Evolutionary conservation across 2,329 filamentous ascomycete species (phyloP), one percentile per base, ranked within the genome.

Genomic region (Trematosphaeria pertusa): DNA sequence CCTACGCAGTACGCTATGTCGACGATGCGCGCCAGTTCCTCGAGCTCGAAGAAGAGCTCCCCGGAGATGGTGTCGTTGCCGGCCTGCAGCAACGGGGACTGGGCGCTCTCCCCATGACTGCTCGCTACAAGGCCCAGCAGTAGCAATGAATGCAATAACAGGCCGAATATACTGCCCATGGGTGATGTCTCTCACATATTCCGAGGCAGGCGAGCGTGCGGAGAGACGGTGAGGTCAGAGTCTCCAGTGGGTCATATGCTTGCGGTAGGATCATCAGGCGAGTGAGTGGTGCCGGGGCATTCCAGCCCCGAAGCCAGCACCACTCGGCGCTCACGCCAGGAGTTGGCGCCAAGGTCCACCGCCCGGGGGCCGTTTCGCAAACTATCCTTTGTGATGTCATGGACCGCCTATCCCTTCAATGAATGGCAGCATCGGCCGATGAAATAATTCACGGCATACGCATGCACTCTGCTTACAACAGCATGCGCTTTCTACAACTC

Each of bases 1-100:
- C 92, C 91, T 48, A 97, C 89, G 71, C 94, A 99, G 74, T 97
- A 97, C 37, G 91, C 80, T 49, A 97, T 94, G 70, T 99, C 94
- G 53, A 97, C 93, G 19, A 97, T 82, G 43, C 92, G 87, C n/a
- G 93, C 85, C 44, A 93, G 79, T 63, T 96, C 89, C 72, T 97
- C 91, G 11, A 99, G 84, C 14, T 89, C 86, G 48, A 82, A 77
- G 73, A 96, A 97, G 51, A 97, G 80, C 18, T 77, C 64, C 20
- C 73, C 64, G 4, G 88, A 86, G 45, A 94, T 69, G 54, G 63
- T 70, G 52, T 62, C 62, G 52, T 64, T 65, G 56, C 50, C 41
- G 33, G 18, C 14, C n/a, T 31, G 43, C 52, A 61, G 54, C 19
- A 72, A 59, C 19, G 70, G 69, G 14, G 57, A 48, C 51, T 73